These are phyloP conservation scores for Podila clonocystis DNA, from an alignment of 192 early-diverging fungal species.

Conservation along the genomic window DNA sequence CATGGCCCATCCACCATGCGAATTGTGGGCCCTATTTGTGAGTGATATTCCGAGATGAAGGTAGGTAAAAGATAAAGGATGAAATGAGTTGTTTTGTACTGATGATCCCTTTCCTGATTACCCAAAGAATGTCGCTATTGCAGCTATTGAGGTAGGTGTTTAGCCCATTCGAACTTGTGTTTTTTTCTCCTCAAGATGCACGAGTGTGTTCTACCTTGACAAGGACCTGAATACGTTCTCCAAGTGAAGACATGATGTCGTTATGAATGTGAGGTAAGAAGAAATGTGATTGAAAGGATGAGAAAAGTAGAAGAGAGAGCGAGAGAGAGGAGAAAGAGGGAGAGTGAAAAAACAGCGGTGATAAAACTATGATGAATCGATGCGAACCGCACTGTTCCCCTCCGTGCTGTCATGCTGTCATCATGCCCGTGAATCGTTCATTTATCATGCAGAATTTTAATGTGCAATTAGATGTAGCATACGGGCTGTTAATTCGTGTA, in stretches of 20 bases:
- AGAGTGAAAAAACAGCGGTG: not conserved
- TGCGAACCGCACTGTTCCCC: not conserved
- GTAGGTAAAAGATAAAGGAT: not conserved
- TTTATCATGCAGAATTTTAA: too few species aligned
- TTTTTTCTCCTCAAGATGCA: not conserved
- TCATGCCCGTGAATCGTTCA: too few species aligned
- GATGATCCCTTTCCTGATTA: not conserved
- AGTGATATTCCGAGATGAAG: not conserved
- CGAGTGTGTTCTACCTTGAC: constrained; percentile 37
- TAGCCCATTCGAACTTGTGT: not conserved
- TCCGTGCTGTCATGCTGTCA: too few species aligned
- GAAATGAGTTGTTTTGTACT: not conserved
- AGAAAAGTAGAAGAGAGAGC: not conserved
- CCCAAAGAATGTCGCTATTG: not conserved
- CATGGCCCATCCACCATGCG: constrained; percentile 62
- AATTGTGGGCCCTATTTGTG: constrained; percentile 60
- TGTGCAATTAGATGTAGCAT: too few species aligned
- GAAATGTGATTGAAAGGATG: not conserved
- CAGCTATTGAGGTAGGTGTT: not conserved
- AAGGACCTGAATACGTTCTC: constrained; percentile 36
- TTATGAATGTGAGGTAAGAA: not conserved
- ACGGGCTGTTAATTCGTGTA: too few species aligned
- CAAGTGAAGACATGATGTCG: constrained; percentile 4
- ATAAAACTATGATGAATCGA: not conserved
- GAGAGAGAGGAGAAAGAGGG: constrained; percentile 2